Base-by-base conservation (phyloP, 768 basidiomycete genomes). In the Termitomyces bulborhizus region DNA sequence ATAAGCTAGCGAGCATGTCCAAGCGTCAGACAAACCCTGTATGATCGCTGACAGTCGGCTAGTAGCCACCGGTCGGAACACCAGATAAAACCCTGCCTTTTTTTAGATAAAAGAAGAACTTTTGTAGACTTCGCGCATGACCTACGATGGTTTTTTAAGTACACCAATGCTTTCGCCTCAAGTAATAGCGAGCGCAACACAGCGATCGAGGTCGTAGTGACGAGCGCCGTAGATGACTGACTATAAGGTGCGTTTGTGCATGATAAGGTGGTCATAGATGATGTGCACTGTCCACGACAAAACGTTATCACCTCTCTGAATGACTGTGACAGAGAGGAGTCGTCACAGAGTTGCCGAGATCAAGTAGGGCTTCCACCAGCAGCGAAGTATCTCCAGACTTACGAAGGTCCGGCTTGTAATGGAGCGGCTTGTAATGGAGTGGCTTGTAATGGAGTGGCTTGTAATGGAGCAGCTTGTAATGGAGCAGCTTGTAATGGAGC, bases 1-100 rank as follows among this genome's bases (percentile, higher is more conserved):
- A 74, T 45, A 86, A 79, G 7, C 75, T 80, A 7, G 80, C 73
- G 60, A 86, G 86, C 78, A 86, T 84, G 58, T 88, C 86, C 51
- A 89, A 63, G 57, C 79, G 76, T 71, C 46, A 89, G 66, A 82
- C 80, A 62, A 82, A 85, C 55, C 88, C 85, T 69, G 87, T 81
- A 65, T 88, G 85, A 62, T 89, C 87, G 54, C 76, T 74, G 4
- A 89, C 85, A 64, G 89, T 87, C 27, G 84, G 82, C 83, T 85
- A 47, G 46, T 4, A n/a, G 32, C 13, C 57, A 52, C 41, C 8
- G n/a, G 29, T 18, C 11, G 11, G 31, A 11, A 21, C 21, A 21
- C 21, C 21, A 21, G 21, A 21, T 21, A 21, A 21, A 21, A 21
- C 83, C 84, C 32, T 66, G 63, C 4, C 65, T 21, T 21, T 21